phyloP scores from a whole-genome alignment of 148 eudicot genomes.

The Camellia granthamiana region DNA sequence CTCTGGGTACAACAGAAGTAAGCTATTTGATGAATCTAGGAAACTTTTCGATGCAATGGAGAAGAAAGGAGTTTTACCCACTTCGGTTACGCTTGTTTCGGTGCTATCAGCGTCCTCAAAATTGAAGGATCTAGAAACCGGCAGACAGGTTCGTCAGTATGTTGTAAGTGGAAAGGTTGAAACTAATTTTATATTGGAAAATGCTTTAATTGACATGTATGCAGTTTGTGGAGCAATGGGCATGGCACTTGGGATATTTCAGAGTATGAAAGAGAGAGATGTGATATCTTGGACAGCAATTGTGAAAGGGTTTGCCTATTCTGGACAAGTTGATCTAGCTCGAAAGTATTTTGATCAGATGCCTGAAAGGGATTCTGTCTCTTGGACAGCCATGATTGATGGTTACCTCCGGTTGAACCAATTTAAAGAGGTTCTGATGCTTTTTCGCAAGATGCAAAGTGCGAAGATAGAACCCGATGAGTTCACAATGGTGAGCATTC shows the following conservation, averaged over 20 bases:
- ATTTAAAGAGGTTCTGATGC: conserved; percentile 31
- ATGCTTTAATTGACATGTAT: conserved; percentile 33
- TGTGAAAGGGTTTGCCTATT: conserved; percentile 26
- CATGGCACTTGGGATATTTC: conserved; percentile 28
- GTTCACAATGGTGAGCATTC: conserved; percentile 37
- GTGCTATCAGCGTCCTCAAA: conserved; percentile 35
- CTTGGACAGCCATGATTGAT: conserved; percentile 39
- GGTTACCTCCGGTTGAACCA: conserved; percentile 31
- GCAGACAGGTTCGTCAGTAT: conserved; percentile 28
- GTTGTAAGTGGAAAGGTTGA: conserved; percentile 22
- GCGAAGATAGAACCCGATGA: conserved; percentile 30
- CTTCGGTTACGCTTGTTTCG: conserved; percentile 35
- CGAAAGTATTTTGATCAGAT: conserved; percentile 36
- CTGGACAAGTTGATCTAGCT: conserved; percentile 30
- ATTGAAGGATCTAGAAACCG: conserved; percentile 32
- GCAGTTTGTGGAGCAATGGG: conserved; percentile 31
- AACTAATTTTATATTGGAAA: conserved; percentile 26
- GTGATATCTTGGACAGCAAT: conserved; percentile 36
- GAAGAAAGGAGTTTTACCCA: conserved; percentile 30
- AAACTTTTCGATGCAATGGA: conserved; percentile 33
- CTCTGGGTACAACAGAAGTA: conserved; percentile 37
- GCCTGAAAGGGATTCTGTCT: conserved; percentile 38
- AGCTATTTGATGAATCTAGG: conserved; percentile 30
- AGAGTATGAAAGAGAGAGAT: conserved; percentile 28
- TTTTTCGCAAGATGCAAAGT: conserved; percentile 33